Conservation (phyloP, 495 filamentous ascomycete genomes). For the Penicillium herquei region DNA sequence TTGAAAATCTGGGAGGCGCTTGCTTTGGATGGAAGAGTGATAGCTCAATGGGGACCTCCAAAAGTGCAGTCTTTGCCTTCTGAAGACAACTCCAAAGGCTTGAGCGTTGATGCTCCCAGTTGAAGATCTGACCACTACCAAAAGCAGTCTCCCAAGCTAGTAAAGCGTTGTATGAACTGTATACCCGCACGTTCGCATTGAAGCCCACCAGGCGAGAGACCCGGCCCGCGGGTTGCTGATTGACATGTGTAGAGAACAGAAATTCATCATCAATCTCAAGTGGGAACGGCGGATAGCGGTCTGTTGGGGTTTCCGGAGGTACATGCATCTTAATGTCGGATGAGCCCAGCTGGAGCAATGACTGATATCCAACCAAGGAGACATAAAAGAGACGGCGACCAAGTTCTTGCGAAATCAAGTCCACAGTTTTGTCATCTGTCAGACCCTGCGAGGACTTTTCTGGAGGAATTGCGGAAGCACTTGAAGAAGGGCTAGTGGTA, state of each 20-base stretch:
- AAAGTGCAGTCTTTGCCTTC: conserved; percentile 57
- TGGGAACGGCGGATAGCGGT: conserved; percentile 79
- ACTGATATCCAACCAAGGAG: conserved; percentile 63
- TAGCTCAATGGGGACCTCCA: conserved; percentile 59
- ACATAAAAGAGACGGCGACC: conserved; percentile 78
- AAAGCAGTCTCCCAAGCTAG: conserved; percentile 71
- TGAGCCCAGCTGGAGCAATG: conserved; percentile 65
- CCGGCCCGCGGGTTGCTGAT: conserved; percentile 59
- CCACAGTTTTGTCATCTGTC: conserved; percentile 35
- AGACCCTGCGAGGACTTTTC: conserved; percentile 13
- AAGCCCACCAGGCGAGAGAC: conserved; percentile 70
- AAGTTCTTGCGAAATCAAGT: conserved; percentile 75
- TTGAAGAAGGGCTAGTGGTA: conserved; percentile 28
- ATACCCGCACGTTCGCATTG: conserved; percentile 72
- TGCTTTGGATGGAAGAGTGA: conserved; percentile 41
- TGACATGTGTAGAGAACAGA: conserved; percentile 60
- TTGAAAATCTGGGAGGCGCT: conserved; percentile 8
- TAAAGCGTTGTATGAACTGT: conserved; percentile 65
- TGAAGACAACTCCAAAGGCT: conserved; percentile 61
- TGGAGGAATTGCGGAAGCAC: conserved; percentile 24
- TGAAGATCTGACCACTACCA: conserved; percentile 65
- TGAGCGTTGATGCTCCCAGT: conserved; percentile 68
- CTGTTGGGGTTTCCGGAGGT: conserved; percentile 65
- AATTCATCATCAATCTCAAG: conserved; percentile 77
- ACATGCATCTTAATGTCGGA: conserved; percentile 62